Conservation (phyloP, 164 flowering plant species). For the Sedum album region DNA sequence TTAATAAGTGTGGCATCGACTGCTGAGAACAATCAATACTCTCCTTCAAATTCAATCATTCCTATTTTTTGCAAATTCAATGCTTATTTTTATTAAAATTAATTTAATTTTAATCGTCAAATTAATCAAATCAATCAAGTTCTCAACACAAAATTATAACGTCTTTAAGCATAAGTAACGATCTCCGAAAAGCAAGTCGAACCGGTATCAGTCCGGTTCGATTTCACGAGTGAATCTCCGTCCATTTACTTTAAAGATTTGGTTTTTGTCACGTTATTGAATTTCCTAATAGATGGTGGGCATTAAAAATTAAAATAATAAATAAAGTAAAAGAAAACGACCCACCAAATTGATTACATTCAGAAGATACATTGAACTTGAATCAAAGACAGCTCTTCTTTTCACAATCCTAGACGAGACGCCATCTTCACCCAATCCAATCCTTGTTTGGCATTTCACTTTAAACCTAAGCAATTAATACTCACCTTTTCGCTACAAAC, state of each 20-base stretch:
- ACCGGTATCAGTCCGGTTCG: not conserved
- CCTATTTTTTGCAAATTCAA: no score
- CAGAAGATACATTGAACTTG: slow-evolving; percentile 1
- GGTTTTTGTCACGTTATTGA: not conserved
- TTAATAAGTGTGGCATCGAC: slow-evolving; percentile 64
- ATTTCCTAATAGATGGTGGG: not conserved
- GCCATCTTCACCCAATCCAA: not conserved
- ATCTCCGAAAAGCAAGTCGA: no score
- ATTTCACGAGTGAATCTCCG: not conserved
- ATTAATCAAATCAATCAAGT: no score
- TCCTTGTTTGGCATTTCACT: not conserved
- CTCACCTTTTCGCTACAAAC: not conserved
- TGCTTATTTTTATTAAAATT: no score
- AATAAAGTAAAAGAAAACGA: slow-evolving; percentile 2
- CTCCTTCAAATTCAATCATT: no score
- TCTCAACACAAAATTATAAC: no score
- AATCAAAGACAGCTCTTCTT: not conserved
- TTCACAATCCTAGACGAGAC: not conserved
- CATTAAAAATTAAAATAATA: not conserved
- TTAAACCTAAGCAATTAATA: not conserved
- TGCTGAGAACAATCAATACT: no score
- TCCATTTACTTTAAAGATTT: not conserved
- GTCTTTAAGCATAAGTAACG: no score
- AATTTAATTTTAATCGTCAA: no score
- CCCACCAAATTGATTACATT: not conserved